Conservation (phyloP, 345 rosid species). For the Populus alba region DNA sequence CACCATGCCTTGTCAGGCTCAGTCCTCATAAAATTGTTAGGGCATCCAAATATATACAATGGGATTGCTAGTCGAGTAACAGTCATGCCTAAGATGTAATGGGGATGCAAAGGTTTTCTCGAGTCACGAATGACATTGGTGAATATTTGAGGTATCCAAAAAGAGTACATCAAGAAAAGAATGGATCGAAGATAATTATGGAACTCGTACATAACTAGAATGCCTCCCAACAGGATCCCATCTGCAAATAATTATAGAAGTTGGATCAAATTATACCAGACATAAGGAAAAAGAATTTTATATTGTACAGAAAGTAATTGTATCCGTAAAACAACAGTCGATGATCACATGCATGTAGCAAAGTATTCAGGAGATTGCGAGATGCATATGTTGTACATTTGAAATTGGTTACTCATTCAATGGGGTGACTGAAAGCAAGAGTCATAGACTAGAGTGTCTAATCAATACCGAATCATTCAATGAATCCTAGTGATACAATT, state of each 20-base stretch:
- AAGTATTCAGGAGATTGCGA: background rate
- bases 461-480: background rate
- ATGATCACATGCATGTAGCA: background rate
- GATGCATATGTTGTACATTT: background rate
- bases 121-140: constrained; percentile 84
- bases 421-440: background rate
- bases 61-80: constrained; percentile 87
- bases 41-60: constrained; percentile 86
- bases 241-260: constrained; percentile 46
- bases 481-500: background rate
- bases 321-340: constrained; percentile 4
- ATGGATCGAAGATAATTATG: constrained; percentile 71
- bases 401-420: background rate
- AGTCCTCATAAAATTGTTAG: constrained; percentile 90
- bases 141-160: constrained; percentile 92
- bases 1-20: constrained; percentile 87
- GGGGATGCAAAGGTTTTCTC: constrained; percentile 93
- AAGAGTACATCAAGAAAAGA: constrained; percentile 81
- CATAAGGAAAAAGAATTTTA: background rate
- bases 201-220: constrained; percentile 89
- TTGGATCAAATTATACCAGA: constrained; percentile 6
- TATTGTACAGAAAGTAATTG: background rate
- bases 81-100: constrained; percentile 86
- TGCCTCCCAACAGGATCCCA: constrained; percentile 98
- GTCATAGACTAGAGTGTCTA: background rate